A percentile compares a stretch with the other conserved stretches of the same genome.
These are phyloP conservation scores for Panaeolus papilionaceus DNA, from an alignment of 768 basidiomycete genomes.

Conservation along the genomic window DNA sequence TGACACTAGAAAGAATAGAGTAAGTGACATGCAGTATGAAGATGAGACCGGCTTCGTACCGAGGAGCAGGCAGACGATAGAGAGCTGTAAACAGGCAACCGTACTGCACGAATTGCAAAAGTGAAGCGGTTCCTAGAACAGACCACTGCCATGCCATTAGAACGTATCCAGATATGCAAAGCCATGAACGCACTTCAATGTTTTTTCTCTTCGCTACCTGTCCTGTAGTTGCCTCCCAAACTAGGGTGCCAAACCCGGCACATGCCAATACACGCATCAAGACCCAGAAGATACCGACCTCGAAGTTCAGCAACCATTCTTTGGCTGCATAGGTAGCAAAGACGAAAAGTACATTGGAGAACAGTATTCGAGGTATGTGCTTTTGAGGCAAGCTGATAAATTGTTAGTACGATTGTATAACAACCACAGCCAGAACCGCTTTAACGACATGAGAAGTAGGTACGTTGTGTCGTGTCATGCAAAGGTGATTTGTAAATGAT, in stretches of 20 bases:
- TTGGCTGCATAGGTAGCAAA: constrained; percentile 67
- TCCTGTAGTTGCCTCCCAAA: constrained; percentile 64
- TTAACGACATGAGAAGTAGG: constrained; percentile 19
- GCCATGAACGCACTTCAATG: constrained; percentile 58
- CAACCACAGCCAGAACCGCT: constrained; percentile 7
- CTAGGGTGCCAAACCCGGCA: constrained; percentile 67
- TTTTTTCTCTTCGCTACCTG: constrained; percentile 57
- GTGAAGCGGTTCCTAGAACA: constrained; percentile 68
- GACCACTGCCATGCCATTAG: constrained; percentile 60
- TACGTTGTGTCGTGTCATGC: constrained; percentile 30
- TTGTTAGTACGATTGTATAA: constrained; percentile 14
- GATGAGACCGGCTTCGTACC: constrained; percentile 47
- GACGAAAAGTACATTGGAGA: constrained; percentile 70
- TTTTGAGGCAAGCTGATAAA: constrained; percentile 54
- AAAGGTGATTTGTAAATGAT: constrained; percentile 11
- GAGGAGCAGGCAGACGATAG: constrained; percentile 67
- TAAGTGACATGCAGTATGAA: neutral
- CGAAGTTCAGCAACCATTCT: constrained; percentile 68
- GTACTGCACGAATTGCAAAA: constrained; percentile 72
- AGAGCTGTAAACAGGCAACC: constrained; percentile 72
- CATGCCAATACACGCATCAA: constrained; percentile 75
- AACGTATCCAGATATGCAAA: constrained; percentile 16
- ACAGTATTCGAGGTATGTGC: constrained; percentile 59
- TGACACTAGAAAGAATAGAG: constrained; percentile 51
- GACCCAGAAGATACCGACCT: constrained; percentile 79